Conservation (phyloP, 2,329 filamentous ascomycete species). For the Pestalotiopsis sp. region DNA sequence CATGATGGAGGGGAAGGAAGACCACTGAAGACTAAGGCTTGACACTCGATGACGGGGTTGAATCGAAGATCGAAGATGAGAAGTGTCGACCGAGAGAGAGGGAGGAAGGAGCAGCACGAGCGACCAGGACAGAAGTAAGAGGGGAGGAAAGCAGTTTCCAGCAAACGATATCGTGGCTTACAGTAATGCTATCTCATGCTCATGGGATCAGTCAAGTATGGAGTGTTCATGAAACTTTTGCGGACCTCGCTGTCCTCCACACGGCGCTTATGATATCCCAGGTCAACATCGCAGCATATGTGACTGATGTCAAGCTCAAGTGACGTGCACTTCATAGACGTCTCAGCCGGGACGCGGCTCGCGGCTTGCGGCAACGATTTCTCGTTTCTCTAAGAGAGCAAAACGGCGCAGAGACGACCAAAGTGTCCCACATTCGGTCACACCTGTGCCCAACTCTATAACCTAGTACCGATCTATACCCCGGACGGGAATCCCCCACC, state of each 20-base stretch:
- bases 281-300: not conserved
- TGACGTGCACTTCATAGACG: not conserved
- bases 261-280: not conserved
- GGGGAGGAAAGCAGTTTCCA: not conserved
- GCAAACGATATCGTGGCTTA: not conserved
- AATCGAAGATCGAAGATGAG: not conserved
- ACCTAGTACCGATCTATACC: not conserved
- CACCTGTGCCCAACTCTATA: not conserved
- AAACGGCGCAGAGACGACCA: not conserved
- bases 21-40: not conserved
- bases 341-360: not conserved
- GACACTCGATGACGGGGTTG: not conserved
- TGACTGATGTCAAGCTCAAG: not conserved
- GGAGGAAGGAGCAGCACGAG: not conserved
- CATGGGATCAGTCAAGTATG: not conserved
- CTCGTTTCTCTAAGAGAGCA: not conserved
- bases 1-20: not conserved
- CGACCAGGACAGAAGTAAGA: not conserved
- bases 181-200: not conserved
- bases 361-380: not conserved
- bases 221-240: not conserved
- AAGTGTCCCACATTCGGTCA: not conserved
- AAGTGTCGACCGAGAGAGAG: not conserved
- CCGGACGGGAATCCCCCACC: not conserved
- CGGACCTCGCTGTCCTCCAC: not conserved